These are phyloP conservation scores for Amaranthus hypochondriacus DNA, from an alignment of 148 eudicot genomes.

Conservation along the genomic window DNA sequence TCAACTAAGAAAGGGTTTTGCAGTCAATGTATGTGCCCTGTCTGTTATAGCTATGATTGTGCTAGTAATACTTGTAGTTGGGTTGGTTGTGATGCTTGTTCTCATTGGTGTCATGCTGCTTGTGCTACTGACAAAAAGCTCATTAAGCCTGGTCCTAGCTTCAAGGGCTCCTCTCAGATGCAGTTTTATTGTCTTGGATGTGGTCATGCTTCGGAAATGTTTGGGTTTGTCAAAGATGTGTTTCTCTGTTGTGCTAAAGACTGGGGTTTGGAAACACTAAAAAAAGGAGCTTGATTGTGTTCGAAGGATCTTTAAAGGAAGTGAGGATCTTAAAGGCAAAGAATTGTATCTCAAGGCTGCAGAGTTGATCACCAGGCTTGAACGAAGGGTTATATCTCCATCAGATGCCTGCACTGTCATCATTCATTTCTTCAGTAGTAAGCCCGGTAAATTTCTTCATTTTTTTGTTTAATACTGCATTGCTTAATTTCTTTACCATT, in stretches of 20 bases:
- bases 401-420: constrained; percentile 59
- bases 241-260: constrained; percentile 59
- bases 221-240: constrained; percentile 81
- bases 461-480: background rate
- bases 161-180: constrained; percentile 58
- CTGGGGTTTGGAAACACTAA: constrained; percentile 53
- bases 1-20: constrained; percentile 75
- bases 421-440: constrained; percentile 58
- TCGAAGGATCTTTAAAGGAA: constrained; percentile 54
- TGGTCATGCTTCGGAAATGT: constrained; percentile 82
- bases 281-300: constrained; percentile 86
- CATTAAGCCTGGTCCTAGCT: constrained; percentile 59
- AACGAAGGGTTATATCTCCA: constrained; percentile 49
- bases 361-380: constrained; percentile 54
- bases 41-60: constrained; percentile 69
- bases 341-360: constrained; percentile 58
- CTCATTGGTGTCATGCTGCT: constrained; percentile 84
- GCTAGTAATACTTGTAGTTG: constrained; percentile 83
- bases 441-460: constrained; percentile 23
- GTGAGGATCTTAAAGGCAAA: constrained; percentile 69
- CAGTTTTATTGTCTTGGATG: constrained; percentile 84
- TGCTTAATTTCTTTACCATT: background rate
- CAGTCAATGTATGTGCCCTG: constrained; percentile 83
- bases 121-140: constrained; percentile 62
- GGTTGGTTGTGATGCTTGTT: constrained; percentile 87